Base-by-base conservation (phyloP, 441 rosid species). In the Dalechampia spathulata region DNA sequence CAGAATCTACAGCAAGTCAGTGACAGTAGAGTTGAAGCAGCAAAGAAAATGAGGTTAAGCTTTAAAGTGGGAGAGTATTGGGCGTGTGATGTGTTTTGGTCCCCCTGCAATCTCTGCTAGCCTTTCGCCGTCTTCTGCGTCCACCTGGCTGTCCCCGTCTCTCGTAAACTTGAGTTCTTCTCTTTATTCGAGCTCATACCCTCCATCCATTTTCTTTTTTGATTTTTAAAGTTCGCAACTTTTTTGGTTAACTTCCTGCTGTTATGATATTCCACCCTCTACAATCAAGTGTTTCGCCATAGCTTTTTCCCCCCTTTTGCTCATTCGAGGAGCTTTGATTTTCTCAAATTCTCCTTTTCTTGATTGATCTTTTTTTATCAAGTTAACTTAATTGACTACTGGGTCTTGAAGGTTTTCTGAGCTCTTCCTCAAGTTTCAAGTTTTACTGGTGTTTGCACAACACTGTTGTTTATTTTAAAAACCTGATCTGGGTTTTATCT, bases 111-210 rank as follows among this genome's bases (percentile, higher is more conserved):
- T 15, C 56, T 61, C 71, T 68, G 70, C 83, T 52, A 50, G 45
- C 47, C 70, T 71, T 73, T 65, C 76, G 75, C 85, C 79, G 79
- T 32, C 78, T 80, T 74, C 71, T 61, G 48, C 79, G 81, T 73
- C 61, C 78, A 52, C 73, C 72, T 73, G 81, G 72, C 72, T 61
- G 62, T 27, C 55, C 17, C 20, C 23, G 43, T 52, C 30, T 44
- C 46, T 26, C 60, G 22, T 60, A 64, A 63, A 50, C 61, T 72
- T 54, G 36, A 58, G 12, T 65, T 57, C 61, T 67, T 70, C 62
- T 67, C 74, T 38, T 37, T 69, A 57, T 67, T 63, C 68, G 57
- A 57, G 72, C 71, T 67, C n/a, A n/a, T n/a, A n/a, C n/a, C n/a
- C n/a, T n/a, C n/a, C n/a, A n/a, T n/a, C n/a, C n/a, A n/a, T n/a